Evolutionary conservation across 345 rosid species (phyloP), one percentile per base, ranked within the genome.

Genomic region (Salix viminalis): DNA sequence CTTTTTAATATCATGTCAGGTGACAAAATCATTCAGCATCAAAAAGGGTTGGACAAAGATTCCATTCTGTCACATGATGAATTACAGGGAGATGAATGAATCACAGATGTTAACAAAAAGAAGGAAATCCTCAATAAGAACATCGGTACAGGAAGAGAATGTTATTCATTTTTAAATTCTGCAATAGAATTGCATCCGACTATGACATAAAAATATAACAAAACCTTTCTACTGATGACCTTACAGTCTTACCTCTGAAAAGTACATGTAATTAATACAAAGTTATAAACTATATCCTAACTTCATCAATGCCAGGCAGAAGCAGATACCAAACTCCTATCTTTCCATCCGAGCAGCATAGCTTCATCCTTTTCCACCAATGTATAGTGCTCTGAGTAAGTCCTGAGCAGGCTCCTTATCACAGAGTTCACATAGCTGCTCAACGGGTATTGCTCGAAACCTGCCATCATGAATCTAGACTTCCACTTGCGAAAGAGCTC

Each of bases 401-500:
- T 77, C 85, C 62, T 80, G 46, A 89, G 76, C 76, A 89, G 78
- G 82, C 79, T 78, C 80, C 82, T 72, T 24, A 91, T 89, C 46
- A 91, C 93, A 1, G 85, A 84, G 76, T 84, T 88, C 11, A 91
- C 86, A 15, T 89, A 87, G 3, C 84, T 52, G 70, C 90, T 88
- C 80, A 91, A 78, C 1, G 91, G 90, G 80, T 65, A 85, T 54
- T 83, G 93, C 74, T 42, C 73, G 70, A 89, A 91, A 23, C 96
- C 91, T 10, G 96, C 96, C 96, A 91, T 91, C 5, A 84, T 85
- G 34, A 91, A 77, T 88, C 96, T 82, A 64, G 88, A 87, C 84
- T 85, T 88, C 96, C 96, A 91, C 85, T 91, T 91, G 28, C 96
- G 90, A 0, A 89, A 77, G 66, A 88, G 88, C 64, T 91, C 95